These are phyloP conservation scores for Erodium maritimum DNA, from an alignment of 345 rosid species.

Conservation along the genomic window DNA sequence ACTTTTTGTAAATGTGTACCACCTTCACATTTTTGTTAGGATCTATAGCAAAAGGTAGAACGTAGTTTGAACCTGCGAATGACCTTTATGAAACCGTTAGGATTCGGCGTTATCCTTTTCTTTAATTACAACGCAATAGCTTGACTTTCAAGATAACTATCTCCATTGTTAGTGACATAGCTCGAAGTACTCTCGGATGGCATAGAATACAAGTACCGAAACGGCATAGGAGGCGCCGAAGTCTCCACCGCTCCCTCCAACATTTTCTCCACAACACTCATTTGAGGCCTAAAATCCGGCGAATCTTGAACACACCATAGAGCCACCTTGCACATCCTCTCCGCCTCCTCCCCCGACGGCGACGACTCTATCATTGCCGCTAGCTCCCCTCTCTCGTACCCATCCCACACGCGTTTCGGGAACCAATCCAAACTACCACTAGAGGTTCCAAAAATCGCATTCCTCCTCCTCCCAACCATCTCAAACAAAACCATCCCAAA, in stretches of 20 bases:
- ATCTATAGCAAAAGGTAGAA: no score
- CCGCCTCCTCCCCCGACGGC: conserved; percentile 6
- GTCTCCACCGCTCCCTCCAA: conserved; percentile 11
- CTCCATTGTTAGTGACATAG: no score
- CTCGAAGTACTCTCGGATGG: not conserved
- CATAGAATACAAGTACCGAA: conserved; percentile 3
- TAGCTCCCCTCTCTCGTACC: not conserved
- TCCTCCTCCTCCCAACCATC: conserved; percentile 11
- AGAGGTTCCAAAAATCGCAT: not conserved
- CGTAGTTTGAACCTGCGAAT: no score
- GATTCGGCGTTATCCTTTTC: no score
- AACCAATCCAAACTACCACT: conserved; percentile 8
- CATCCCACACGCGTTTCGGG: conserved; percentile 9
- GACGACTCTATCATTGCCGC: conserved; percentile 1
- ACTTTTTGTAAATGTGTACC: no score
- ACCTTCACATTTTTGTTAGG: no score
- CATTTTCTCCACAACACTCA: conserved; percentile 15
- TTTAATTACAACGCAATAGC: no score
- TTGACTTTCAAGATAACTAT: no score
- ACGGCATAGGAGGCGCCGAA: not conserved
- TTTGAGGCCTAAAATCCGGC: conserved; percentile 10
- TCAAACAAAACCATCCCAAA: conserved; percentile 12
- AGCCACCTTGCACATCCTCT: conserved; percentile 8
- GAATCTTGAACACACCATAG: conserved; percentile 10
- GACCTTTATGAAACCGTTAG: no score